Evolutionary conservation across 192 early-diverging fungal genomes (phyloP), one percentile per base, ranked within the genome.

Genomic region (Geosiphon pyriformis): DNA sequence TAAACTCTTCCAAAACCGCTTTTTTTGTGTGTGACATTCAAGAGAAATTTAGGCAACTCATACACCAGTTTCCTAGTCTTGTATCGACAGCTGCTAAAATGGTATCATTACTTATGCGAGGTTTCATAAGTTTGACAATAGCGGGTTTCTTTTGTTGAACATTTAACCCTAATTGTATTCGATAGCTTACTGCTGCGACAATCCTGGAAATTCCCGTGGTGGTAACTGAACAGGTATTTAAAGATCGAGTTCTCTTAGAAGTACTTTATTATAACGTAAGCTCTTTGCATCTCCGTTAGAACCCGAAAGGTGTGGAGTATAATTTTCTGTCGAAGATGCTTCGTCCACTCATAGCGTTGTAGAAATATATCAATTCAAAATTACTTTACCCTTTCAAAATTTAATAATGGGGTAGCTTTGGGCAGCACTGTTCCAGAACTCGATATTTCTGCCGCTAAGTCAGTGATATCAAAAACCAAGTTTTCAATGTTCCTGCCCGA

Each of bases 1-100:
- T 89, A 29, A 66, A 76, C 53, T 75, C 75, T 52, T 68, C 74
- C 53, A 73, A 80, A 26, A 92, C 92, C 1, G 92, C 90, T 27
- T 91, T 98, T 69, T 88, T 98, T 66, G 73, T 96, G 22, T 98
- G 96, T 75, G 94, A 98, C 71, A 82, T 98, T 55, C 96, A 98
- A 78, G 90, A 92, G 52, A 77, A 79, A 60, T 92, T 91, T 73
- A 81, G 85, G 34, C 58, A 78, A 1, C 79, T 82, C 49, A 96
- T 97, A 72, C 88, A 89, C 78, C 85, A 90, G 32, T 95, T 90
- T 68, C 83, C 83, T 12, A 85, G 85, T 20, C 75, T 98, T 32
- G 84, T 95, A 33, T 82, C 84, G 33, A 92, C 90, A 15, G 87
- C 94, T 2, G 69, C 83, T 32, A 98, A 98, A 75, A 92, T 98